Percentiles rank a stretch among this genome's conserved stretches.
Evolutionary conservation across 2,329 filamentous ascomycete genomes (phyloP).

Genomic region (Diplodia corticola): DNA sequence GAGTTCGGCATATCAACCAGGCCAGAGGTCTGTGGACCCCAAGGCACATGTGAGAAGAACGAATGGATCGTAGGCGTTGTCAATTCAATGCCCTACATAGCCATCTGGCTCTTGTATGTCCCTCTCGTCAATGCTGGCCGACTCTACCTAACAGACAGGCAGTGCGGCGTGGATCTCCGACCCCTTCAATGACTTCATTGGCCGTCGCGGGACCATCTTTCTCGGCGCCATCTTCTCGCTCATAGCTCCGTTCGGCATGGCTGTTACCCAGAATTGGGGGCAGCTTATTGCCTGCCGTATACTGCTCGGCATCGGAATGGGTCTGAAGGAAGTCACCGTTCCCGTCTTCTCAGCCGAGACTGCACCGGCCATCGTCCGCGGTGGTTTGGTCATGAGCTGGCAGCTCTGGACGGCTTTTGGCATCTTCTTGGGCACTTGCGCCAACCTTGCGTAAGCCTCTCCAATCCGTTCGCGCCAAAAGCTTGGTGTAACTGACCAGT

Average conservation of each 20-base stretch:
- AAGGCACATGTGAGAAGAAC: constrained; percentile 34
- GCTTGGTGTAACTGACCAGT: constrained; percentile 25
- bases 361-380: constrained; percentile 41
- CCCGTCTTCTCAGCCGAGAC: constrained; percentile 45
- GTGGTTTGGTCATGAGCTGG: constrained; percentile 50
- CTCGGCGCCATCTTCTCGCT: constrained; percentile 32
- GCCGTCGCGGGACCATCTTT: constrained; percentile 35
- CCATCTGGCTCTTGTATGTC: constrained; percentile 24
- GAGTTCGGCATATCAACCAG: constrained; percentile 54
- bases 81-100: constrained; percentile 30
- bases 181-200: constrained; percentile 32
- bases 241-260: constrained; percentile 40
- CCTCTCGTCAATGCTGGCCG: too few relatives aligned
- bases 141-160: background rate
- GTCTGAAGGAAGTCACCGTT: constrained; percentile 47
- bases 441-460: constrained; percentile 36
- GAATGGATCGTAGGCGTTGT: constrained; percentile 33
- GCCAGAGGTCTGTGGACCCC: background rate
- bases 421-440: constrained; percentile 48
- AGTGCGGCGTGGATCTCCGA: constrained; percentile 30
- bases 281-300: constrained; percentile 42
- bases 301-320: constrained; percentile 46
- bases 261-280: constrained; percentile 40
- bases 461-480: constrained; percentile 28
- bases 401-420: constrained; percentile 48